Percentiles rank a stretch among this genome's conserved stretches.
Evolutionary conservation across 768 basidiomycete species (phyloP).

Genomic region (Russula dissimulans): DNA sequence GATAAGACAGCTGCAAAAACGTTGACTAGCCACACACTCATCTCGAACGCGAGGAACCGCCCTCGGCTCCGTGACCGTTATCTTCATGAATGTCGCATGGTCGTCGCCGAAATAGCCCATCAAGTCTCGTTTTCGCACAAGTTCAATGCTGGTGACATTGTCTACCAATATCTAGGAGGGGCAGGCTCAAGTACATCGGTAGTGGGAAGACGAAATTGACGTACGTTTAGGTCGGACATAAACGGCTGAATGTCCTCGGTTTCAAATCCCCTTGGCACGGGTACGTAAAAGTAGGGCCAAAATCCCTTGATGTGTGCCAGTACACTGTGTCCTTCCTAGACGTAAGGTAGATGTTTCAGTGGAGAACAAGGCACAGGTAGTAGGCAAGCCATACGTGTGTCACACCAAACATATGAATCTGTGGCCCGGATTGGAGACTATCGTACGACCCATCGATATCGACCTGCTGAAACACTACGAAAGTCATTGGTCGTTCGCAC

Average conservation of each 20-base stretch:
- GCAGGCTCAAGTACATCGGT: background rate
- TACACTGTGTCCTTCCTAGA: slow-evolving; percentile 79
- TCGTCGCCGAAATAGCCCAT: slow-evolving; percentile 89
- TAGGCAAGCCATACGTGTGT: slow-evolving; percentile 50
- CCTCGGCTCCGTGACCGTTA: slow-evolving; percentile 65
- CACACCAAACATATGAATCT: slow-evolving; percentile 78
- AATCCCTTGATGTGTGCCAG: slow-evolving; percentile 76
- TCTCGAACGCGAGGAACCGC: slow-evolving; percentile 85
- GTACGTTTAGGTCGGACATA: slow-evolving; percentile 63
- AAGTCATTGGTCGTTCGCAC: background rate
- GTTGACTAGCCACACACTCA: slow-evolving; percentile 41
- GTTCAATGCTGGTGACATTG: slow-evolving; percentile 44
- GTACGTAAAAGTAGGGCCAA: slow-evolving; percentile 87
- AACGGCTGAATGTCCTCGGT: slow-evolving; percentile 60
- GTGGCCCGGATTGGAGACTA: slow-evolving; percentile 32
- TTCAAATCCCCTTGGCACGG: slow-evolving; percentile 76
- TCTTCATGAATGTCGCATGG: slow-evolving; percentile 70
- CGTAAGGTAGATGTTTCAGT: background rate
- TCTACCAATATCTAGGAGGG: slow-evolving; percentile 15
- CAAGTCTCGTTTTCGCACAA: slow-evolving; percentile 59
- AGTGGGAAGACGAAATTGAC: slow-evolving; percentile 22
- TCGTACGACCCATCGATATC: slow-evolving; percentile 71
- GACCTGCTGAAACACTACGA: slow-evolving; percentile 88
- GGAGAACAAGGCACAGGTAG: background rate
- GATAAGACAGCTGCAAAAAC: slow-evolving; percentile 3